Evolutionary conservation across 371 early-diverging fungal genomes (phyloP).

Genomic region (Choanephora cucurbitarum): DNA sequence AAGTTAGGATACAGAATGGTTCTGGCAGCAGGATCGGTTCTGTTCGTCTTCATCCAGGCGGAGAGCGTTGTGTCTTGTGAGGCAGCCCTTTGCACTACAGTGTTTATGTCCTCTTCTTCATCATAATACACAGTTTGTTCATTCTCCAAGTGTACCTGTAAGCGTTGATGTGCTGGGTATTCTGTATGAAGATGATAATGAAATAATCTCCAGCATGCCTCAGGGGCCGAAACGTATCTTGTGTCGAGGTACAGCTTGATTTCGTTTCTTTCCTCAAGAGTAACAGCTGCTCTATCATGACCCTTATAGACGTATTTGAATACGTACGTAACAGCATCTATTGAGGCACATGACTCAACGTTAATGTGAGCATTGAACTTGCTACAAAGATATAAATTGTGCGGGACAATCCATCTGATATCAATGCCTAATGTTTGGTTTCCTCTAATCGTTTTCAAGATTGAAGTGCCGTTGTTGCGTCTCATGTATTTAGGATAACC

Average conservation of each 20-base stretch:
- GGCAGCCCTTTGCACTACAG: neutral
- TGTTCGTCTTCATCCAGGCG: neutral
- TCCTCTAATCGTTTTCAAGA: too few species aligned
- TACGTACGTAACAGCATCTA: constrained; percentile 29
- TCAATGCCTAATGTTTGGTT: constrained; percentile 5
- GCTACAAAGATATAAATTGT: constrained; percentile 22
- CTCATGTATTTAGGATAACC: constrained; percentile 3
- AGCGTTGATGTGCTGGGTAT: constrained; percentile 5
- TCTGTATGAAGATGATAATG: constrained; percentile 18
- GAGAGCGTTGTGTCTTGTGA: neutral
- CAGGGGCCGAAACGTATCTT: constrained; percentile 31
- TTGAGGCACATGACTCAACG: constrained; percentile 30
- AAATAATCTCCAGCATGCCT: constrained; percentile 28
- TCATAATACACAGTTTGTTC: too few species aligned
- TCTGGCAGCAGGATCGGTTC: constrained; percentile 5
- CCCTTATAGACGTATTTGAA: too few species aligned
- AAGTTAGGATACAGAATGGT: constrained; percentile 16
- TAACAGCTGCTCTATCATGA: constrained; percentile 9
- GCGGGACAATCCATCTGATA: constrained; percentile 27
- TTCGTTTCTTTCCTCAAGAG: too few species aligned
- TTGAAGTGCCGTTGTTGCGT: neutral
- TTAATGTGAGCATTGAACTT: constrained; percentile 40
- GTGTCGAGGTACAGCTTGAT: neutral
- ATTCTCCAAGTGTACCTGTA: too few species aligned
- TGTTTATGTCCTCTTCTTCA: neutral